phyloP scores from a whole-genome alignment of 1,284 basidiomycete species.

The Singerocomus inundabilis region DNA sequence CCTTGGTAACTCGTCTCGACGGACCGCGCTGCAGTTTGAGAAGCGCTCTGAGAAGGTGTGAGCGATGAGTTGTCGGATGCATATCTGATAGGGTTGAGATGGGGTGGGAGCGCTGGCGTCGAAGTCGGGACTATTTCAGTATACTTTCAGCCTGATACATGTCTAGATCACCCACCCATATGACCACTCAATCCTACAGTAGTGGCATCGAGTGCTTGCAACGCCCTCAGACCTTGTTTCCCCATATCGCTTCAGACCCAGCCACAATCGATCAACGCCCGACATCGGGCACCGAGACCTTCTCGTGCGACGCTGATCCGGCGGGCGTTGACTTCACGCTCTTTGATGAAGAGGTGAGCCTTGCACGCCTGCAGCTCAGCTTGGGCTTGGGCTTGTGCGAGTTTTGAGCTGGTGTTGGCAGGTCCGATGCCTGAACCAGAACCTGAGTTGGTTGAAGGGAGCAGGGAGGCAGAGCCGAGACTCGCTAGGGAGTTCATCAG shows the following conservation, averaged over 20 bases:
- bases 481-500: slow-evolving; percentile 28
- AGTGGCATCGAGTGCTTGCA: slow-evolving; percentile 39
- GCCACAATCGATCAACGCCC: too few relatives aligned
- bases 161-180: too few relatives aligned
- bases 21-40: too few relatives aligned
- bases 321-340: slow-evolving; percentile 59
- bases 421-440: slow-evolving; percentile 12
- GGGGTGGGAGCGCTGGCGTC: slow-evolving; percentile 14
- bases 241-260: too few relatives aligned
- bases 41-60: too few relatives aligned
- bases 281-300: too few relatives aligned
- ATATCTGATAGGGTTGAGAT: too few relatives aligned
- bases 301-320: too few relatives aligned
- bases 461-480: slow-evolving; percentile 36
- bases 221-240: slow-evolving; percentile 47
- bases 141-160: too few relatives aligned
- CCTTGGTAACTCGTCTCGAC: too few relatives aligned
- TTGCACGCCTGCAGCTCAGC: slow-evolving; percentile 83
- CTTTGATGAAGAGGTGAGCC: slow-evolving; percentile 63
- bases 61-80: too few relatives aligned
- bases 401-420: slow-evolving; percentile 43
- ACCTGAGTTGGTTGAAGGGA: slow-evolving; percentile 35
- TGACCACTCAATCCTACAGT: too few relatives aligned
- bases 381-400: slow-evolving; percentile 61
- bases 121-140: slow-evolving; percentile 9